Conservation (phyloP, 1,284 basidiomycete genomes). For the Ustilago bromivora region DNA sequence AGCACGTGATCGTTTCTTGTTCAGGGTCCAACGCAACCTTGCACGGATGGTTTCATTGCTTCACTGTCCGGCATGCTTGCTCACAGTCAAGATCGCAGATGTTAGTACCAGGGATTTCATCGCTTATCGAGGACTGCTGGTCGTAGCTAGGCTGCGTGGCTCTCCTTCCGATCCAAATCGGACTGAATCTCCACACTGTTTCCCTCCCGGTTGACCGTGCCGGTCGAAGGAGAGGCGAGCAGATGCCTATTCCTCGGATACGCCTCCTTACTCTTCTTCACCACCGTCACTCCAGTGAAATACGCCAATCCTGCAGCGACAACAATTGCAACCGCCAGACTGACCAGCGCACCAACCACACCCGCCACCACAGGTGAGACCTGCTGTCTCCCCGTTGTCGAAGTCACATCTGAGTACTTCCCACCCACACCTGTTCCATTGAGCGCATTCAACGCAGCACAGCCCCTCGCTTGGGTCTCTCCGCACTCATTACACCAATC, state of each 20-base stretch:
- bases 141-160: conserved; percentile 13
- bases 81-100: background rate
- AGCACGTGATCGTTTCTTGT: background rate
- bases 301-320: conserved; percentile 23
- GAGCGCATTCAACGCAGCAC: conserved; percentile 52
- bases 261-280: conserved; percentile 25
- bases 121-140: background rate
- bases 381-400: conserved; percentile 56
- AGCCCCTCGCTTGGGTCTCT: conserved; percentile 54
- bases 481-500: conserved; percentile 71
- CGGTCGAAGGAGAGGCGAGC: conserved; percentile 20
- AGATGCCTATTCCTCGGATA: conserved; percentile 27
- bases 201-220: conserved; percentile 21
- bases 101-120: background rate
- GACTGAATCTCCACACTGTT: conserved; percentile 41
- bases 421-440: conserved; percentile 60
- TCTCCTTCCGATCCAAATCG: conserved; percentile 28
- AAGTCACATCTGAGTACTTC: conserved; percentile 50
- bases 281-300: conserved; percentile 29
- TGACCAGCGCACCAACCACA: conserved; percentile 61
- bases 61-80: background rate
- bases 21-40: conserved; percentile 14
- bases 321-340: conserved; percentile 51
- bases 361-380: conserved; percentile 63
- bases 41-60: background rate